These are phyloP conservation scores for Metrosideros polymorpha DNA, from an alignment of 441 rosid species.

Conservation along the genomic window DNA sequence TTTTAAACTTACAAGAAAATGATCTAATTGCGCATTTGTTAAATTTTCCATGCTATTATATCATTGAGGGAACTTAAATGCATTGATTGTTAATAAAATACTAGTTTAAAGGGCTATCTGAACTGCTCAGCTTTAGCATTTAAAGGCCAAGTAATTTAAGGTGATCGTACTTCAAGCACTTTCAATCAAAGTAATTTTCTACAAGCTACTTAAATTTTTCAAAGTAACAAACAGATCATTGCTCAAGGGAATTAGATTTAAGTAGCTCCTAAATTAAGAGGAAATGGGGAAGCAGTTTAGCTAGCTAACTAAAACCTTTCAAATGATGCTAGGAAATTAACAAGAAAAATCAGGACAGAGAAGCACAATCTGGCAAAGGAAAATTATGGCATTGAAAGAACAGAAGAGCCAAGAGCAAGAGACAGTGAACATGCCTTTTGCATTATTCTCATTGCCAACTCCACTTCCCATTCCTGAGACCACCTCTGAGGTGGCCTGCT, in stretches of 20 bases:
- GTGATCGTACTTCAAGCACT: background rate
- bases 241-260: background rate
- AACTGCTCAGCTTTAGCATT: background rate
- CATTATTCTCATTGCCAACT: conserved; percentile 71
- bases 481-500: conserved; percentile 70
- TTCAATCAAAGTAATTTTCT: background rate
- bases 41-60: background rate
- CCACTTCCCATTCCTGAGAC: conserved; percentile 98
- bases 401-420: background rate
- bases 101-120: background rate
- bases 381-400: background rate
- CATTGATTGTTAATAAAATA: background rate
- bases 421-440: conserved; percentile 45
- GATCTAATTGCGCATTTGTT: background rate
- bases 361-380: background rate
- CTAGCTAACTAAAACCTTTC: background rate
- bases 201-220: background rate
- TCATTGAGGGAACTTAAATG: background rate
- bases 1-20: background rate
- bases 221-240: background rate
- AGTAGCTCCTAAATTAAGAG: background rate
- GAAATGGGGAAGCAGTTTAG: background rate
- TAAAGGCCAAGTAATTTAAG: background rate
- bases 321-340: background rate
- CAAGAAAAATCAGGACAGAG: background rate